Evolutionary conservation across 305 asterid genomes (phyloP), one percentile per base, ranked within the genome.

Genomic region (Withania somnifera): DNA sequence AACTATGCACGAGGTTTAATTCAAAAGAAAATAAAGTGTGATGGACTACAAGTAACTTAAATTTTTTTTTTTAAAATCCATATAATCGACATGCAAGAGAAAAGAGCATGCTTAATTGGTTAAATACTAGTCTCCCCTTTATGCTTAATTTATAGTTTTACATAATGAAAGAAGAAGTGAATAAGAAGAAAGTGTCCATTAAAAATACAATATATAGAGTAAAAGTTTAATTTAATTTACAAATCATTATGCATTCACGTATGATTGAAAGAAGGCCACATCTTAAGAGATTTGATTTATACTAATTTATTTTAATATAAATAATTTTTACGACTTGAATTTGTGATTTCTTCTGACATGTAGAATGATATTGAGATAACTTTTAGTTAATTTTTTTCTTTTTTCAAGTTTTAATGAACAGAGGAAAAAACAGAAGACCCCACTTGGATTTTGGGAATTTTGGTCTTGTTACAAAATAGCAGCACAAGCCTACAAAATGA

Each of bases 401-500:
- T n/a, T n/a, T 63, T 8, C 20, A 69, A 51, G 67, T 45, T 81
- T 76, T 50, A 54, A 75, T 67, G 50, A 19, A 73, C 51, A 52
- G 6, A 26, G 34, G 14, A 19, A 81, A 87, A 58, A 83, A 77
- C 84, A 77, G n/a, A 6, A 22, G 83, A 24, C 83, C 92, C 90
- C 90, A 86, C 89, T 80, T 83, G 83, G 73, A 84, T 81, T 11
- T 38, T 26, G 17, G 14, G 63, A 86, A 81, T 56, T 84, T 82
- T 84, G 86, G 75, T 30, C 19, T 80, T 66, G 45, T 71, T 45
- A 45, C 58, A 4, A 71, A 42, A 24, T 24, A 71, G 15, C 22
- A 71, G 15, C 82, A 80, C 78, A 67, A 57, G 36, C 54, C 81
- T 57, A 71, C 81, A 84, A 53, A 60, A n/a, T n/a, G 15, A 84